Base-by-base conservation (phyloP, 164 flowering plant species). In the Houttuynia cordata region DNA sequence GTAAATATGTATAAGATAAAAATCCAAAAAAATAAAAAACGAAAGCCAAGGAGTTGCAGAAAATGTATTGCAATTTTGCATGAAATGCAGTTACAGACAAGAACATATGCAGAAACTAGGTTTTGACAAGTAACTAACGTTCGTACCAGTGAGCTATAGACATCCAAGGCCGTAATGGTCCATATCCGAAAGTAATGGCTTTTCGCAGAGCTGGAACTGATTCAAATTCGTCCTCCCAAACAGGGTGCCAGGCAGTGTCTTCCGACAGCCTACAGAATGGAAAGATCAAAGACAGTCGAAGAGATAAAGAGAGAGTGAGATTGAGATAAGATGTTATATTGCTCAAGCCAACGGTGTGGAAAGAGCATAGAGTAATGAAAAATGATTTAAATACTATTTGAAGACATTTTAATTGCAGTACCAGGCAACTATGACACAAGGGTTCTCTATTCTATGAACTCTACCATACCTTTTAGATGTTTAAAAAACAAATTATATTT, bases 221-320 rank as follows among this genome's bases (percentile, higher is more conserved):
- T 10, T 93, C 82, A 64, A 93, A 73, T 68, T 89, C 85, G 57
- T 80, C 80, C 70, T 62, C 70, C 75, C 63, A 56, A 62, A 84
- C 73, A 60, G 97, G 98, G 39, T 76, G 92, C 96, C 98, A 93
- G 60, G 98, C 96, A 23, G 97, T 93, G 72, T 93, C 97, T 73
- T 74, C 92, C 45, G 8, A 17, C 72, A 91, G 74, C 97, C 97
- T 88, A 64, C 22, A 63, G 53, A 24, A 39, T 56, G 30, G 21
- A 30, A 37, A 34, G 13, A 37, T 10, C 8, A 34, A 30, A 34
- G 40, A 45, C 17, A 17, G 12, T 45, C 12, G 13, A 6, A 30
- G 37, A 6, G 37, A 30, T 45, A 3, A 45, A 17, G 49, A 45
- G 49, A 45, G 14, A 17, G 17, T 12, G 17, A 45, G 2, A 17